phyloP scores from a whole-genome alignment of 2,329 filamentous ascomycete genomes.

The Penicillium freii region DNA sequence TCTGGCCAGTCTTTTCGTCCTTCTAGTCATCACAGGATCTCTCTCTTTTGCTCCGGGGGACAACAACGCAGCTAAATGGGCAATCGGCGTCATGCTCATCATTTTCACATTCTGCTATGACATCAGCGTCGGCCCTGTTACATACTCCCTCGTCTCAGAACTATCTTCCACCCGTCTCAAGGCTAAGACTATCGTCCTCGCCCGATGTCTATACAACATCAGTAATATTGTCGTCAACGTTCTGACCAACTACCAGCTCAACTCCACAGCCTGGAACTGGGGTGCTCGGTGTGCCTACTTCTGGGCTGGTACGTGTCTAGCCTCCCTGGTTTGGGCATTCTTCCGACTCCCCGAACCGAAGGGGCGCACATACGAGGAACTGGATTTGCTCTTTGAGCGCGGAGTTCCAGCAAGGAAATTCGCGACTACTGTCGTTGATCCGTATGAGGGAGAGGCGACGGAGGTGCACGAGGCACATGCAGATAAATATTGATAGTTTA shows the following conservation, averaged over 20 bases:
- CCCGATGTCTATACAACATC: conserved; percentile 51
- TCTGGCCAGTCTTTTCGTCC: conserved; percentile 24
- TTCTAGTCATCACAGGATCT: conserved; percentile 31
- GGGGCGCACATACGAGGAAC: conserved; percentile 42
- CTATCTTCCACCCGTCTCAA: conserved; percentile 53
- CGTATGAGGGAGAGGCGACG: conserved; percentile 15
- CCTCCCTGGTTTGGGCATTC: conserved; percentile 43
- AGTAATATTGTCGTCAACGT: conserved; percentile 46
- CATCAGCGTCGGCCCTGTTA: conserved; percentile 54
- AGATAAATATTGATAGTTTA: not conserved
- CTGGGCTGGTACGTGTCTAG: conserved; percentile 37
- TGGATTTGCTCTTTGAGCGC: conserved; percentile 44
- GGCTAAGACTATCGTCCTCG: conserved; percentile 55
- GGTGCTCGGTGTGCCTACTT: conserved; percentile 42
- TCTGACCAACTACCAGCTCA: conserved; percentile 32
- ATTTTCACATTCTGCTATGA: conserved; percentile 53
- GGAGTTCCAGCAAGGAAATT: conserved; percentile 42
- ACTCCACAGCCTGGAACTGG: conserved; percentile 40
- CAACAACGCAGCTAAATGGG: conserved; percentile 34
- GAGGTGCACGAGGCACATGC: not conserved
- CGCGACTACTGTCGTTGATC: conserved; percentile 34
- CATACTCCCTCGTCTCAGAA: conserved; percentile 53
- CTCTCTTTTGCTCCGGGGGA: conserved; percentile 27
- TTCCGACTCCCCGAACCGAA: conserved; percentile 48
- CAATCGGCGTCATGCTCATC: conserved; percentile 47